Conservation (phyloP, 2,329 filamentous ascomycete genomes). For the Trichophyton equinum region DNA sequence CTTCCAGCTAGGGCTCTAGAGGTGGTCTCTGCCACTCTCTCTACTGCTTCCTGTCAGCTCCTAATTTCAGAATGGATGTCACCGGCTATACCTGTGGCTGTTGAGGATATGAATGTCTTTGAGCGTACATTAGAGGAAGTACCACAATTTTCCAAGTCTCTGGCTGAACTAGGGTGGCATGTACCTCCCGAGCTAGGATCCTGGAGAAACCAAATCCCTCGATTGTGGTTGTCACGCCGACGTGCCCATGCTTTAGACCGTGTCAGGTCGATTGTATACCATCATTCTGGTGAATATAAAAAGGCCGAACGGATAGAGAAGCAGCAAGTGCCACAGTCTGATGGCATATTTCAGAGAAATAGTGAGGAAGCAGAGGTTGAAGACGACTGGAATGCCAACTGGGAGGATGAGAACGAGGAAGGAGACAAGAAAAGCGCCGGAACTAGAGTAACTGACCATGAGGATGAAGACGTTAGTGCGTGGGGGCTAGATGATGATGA, state of each 20-base stretch:
- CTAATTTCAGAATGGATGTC: conserved; percentile 66
- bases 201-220: conserved; percentile 70
- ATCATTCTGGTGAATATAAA: conserved; percentile 53
- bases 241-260: conserved; percentile 66
- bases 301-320: conserved; percentile 76
- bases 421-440: conserved; percentile 15
- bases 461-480: conserved; percentile 36
- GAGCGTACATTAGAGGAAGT: conserved; percentile 56
- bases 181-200: conserved; percentile 51
- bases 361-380: conserved; percentile 55
- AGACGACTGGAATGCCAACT: conserved; percentile 50
- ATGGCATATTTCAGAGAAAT: conserved; percentile 50
- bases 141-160: conserved; percentile 48
- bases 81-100: conserved; percentile 59
- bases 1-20: conserved; percentile 38
- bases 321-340: conserved; percentile 59
- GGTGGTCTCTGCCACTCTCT: conserved; percentile 55
- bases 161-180: conserved; percentile 53
- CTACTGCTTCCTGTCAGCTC: conserved; percentile 54
- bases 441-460: conserved; percentile 17
- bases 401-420: conserved; percentile 53
- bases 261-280: conserved; percentile 55
- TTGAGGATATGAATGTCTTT: conserved; percentile 59
- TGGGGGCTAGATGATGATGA: conserved; percentile 39
- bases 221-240: conserved; percentile 74